Percentiles rank a stretch among this genome's conserved stretches.
These are phyloP conservation scores for Salix arbutifolia DNA, from an alignment of 345 rosid genomes.

Conservation along the genomic window DNA sequence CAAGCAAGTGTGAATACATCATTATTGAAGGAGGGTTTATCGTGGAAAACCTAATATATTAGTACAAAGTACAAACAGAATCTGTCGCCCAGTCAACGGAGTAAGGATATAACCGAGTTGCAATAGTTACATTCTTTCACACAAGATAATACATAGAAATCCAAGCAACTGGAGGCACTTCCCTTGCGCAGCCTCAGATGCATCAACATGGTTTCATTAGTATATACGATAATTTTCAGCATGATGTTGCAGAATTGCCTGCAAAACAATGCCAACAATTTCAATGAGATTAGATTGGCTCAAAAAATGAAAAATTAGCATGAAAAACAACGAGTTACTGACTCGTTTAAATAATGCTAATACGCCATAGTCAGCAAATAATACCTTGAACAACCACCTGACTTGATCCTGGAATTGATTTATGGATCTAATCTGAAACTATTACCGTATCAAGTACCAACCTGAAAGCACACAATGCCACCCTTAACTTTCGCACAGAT, in stretches of 20 bases:
- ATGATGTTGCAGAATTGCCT: slow-evolving; percentile 37
- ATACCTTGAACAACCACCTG: not conserved
- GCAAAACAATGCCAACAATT: slow-evolving; percentile 1
- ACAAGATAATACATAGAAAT: slow-evolving; percentile 1
- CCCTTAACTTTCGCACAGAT: not conserved
- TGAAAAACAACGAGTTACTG: not conserved
- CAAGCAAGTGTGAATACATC: not conserved
- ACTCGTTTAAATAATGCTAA: not conserved
- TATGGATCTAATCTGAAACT: not conserved
- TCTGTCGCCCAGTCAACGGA: slow-evolving; percentile 6
- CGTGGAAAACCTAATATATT: not conserved
- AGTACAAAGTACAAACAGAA: slow-evolving; percentile 8
- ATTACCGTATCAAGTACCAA: not conserved
- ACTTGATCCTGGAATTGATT: not conserved
- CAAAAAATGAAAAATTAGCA: not conserved
- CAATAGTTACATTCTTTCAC: slow-evolving; percentile 14
- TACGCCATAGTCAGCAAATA: not conserved
- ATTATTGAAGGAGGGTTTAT: not conserved
- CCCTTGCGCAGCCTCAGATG: slow-evolving; percentile 3
- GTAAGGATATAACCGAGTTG: slow-evolving; percentile 13
- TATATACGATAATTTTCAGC: slow-evolving; percentile 33
- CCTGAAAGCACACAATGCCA: not conserved
- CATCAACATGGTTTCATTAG: slow-evolving; percentile 10
- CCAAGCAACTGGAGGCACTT: slow-evolving; percentile 5
- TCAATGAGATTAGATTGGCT: not conserved